Evolutionary conservation across 78 protist species (phyloP).

Genomic region (Dictyostelium brefeldianum): DNA sequence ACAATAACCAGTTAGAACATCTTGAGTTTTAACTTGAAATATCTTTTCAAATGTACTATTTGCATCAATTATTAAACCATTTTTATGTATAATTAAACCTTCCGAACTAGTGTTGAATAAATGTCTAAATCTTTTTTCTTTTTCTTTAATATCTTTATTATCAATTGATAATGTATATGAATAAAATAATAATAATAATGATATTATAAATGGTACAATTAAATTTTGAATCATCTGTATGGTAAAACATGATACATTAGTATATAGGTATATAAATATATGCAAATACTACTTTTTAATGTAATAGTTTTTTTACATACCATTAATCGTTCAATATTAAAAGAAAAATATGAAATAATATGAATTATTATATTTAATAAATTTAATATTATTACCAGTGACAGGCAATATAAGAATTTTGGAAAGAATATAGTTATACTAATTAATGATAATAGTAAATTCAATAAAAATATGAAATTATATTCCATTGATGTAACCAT

Average conservation of each 20-base stretch:
- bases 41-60: constrained; percentile 70
- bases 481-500: background rate
- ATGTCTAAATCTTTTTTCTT: constrained; percentile 53
- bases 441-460: background rate
- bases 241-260: background rate
- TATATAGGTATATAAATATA: background rate
- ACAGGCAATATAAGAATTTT: background rate
- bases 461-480: constrained; percentile 9
- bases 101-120: constrained; percentile 64
- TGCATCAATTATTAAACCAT: constrained; percentile 59
- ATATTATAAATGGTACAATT: constrained; percentile 9
- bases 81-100: constrained; percentile 45
- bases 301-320: constrained; percentile 7
- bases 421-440: constrained; percentile 45
- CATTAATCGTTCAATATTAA: background rate
- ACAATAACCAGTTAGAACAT: constrained; percentile 22
- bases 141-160: constrained; percentile 30
- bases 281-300: background rate
- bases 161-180: constrained; percentile 18
- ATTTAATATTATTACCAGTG: background rate
- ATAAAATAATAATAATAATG: constrained; percentile 44
- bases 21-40: constrained; percentile 39
- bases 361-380: constrained; percentile 15
- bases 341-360: constrained; percentile 2
- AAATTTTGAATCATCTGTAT: constrained; percentile 50